These are phyloP conservation scores for Pelargonium australe DNA, from an alignment of 441 rosid species.

Conservation along the genomic window DNA sequence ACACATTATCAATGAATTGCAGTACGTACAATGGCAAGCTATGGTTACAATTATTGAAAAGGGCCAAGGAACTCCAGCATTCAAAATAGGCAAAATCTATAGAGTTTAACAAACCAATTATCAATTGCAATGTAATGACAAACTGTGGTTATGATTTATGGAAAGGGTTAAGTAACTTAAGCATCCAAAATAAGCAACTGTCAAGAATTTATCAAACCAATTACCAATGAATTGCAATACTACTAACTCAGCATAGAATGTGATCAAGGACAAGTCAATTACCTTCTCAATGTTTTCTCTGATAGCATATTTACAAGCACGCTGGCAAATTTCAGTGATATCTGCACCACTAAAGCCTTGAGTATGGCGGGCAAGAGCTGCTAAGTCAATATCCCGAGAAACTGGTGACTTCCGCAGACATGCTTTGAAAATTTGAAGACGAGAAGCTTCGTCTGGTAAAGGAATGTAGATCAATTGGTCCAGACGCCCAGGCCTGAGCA, in stretches of 20 bases:
- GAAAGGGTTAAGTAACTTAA: no score
- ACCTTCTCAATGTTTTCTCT: slow-evolving; percentile 59
- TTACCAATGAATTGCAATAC: no score
- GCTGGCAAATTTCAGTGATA: slow-evolving; percentile 55
- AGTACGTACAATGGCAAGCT: no score
- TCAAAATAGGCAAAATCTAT: no score
- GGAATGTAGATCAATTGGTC: slow-evolving; percentile 60
- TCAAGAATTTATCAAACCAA: no score
- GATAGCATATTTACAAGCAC: slow-evolving; percentile 55
- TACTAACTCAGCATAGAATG: background rate
- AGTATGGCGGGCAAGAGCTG: slow-evolving; percentile 43
- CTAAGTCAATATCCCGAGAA: slow-evolving; percentile 42
- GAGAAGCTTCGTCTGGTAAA: slow-evolving; percentile 50
- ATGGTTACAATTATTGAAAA: no score
- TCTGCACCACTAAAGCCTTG: slow-evolving; percentile 60
- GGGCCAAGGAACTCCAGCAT: no score
- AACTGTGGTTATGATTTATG: no score
- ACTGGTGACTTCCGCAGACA: slow-evolving; percentile 46
- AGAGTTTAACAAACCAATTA: no score
- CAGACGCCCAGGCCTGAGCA: slow-evolving; percentile 58
- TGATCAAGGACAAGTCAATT: background rate
- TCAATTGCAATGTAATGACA: no score
- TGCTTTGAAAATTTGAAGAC: slow-evolving; percentile 51
- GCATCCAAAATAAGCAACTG: no score
- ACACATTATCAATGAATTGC: no score